Evolutionary conservation across 768 basidiomycete species (phyloP).

Genomic region (Lentinula aciculospora): DNA sequence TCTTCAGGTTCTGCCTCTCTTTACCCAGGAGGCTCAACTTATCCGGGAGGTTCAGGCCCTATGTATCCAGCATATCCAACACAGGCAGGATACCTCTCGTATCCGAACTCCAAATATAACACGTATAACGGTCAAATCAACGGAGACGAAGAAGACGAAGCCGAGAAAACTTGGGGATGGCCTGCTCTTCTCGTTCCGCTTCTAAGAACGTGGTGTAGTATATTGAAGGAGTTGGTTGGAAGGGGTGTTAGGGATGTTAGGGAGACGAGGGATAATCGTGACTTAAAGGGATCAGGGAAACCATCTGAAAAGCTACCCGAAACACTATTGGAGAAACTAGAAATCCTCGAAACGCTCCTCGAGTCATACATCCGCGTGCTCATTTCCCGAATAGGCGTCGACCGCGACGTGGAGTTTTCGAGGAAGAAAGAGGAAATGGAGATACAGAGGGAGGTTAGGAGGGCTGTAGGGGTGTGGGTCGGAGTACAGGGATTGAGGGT

Average conservation of each 20-base stretch:
- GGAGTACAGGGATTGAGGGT: not conserved
- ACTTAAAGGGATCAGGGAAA: no score
- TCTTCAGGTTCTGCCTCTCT: not conserved
- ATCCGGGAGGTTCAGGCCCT: no score
- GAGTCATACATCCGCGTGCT: not conserved
- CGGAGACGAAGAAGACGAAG: not conserved
- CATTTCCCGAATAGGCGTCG: not conserved
- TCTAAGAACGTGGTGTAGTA: slow-evolving; percentile 57
- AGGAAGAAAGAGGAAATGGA: not conserved
- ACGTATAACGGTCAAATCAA: not conserved
- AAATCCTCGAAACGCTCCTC: not conserved
- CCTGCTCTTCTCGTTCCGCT: slow-evolving; percentile 38
- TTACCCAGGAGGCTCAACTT: no score
- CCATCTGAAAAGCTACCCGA: not conserved
- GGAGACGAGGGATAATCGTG: not conserved
- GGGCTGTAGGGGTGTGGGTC: not conserved
- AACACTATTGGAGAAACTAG: not conserved
- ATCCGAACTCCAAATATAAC: not conserved
- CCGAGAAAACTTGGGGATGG: not conserved
- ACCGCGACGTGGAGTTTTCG: not conserved
- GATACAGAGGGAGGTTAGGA: not conserved
- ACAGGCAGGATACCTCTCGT: not conserved
- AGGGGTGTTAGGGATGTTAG: not conserved
- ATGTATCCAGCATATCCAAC: not conserved
- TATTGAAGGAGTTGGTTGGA: not conserved